Conservation (phyloP, 2,329 filamentous ascomycete genomes). For the Didymella lethalis region DNA sequence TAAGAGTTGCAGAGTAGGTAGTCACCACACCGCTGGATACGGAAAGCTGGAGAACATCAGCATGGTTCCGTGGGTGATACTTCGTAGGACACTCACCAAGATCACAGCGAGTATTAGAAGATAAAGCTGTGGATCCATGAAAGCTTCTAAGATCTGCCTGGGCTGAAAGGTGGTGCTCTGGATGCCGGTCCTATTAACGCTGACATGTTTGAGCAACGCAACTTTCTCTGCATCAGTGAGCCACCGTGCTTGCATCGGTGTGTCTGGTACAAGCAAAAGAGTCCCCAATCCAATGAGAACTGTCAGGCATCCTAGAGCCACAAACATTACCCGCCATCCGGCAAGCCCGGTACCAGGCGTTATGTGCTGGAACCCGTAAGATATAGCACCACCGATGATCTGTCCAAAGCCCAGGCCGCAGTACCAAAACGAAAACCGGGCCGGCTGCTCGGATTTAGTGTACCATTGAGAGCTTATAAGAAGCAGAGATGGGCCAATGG, state of each 20-base stretch:
- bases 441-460: constrained; percentile 63
- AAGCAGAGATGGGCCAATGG: constrained; percentile 61
- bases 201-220: constrained; percentile 69
- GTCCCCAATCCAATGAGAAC: constrained; percentile 31
- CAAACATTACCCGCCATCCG: constrained; percentile 34
- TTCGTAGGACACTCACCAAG: constrained; percentile 6
- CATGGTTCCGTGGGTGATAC: neutral
- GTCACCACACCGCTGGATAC: constrained; percentile 29
- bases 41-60: constrained; percentile 11
- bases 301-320: constrained; percentile 28
- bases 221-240: constrained; percentile 48
- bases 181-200: constrained; percentile 76
- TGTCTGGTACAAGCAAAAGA: constrained; percentile 51
- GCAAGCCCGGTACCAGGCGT: constrained; percentile 8
- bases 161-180: constrained; percentile 71
- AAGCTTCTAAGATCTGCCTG: constrained; percentile 66
- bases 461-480: constrained; percentile 65
- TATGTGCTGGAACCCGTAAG: constrained; percentile 36
- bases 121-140: constrained; percentile 64
- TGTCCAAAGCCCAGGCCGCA: constrained; percentile 56
- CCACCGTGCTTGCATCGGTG: constrained; percentile 52
- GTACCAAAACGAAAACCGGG: constrained; percentile 69
- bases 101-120: constrained; percentile 31
- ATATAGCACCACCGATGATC: constrained; percentile 27
- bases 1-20: constrained; percentile 33